These are phyloP conservation scores for Phialophora chinensis DNA, from an alignment of 2,329 filamentous ascomycete genomes.

Conservation along the genomic window DNA sequence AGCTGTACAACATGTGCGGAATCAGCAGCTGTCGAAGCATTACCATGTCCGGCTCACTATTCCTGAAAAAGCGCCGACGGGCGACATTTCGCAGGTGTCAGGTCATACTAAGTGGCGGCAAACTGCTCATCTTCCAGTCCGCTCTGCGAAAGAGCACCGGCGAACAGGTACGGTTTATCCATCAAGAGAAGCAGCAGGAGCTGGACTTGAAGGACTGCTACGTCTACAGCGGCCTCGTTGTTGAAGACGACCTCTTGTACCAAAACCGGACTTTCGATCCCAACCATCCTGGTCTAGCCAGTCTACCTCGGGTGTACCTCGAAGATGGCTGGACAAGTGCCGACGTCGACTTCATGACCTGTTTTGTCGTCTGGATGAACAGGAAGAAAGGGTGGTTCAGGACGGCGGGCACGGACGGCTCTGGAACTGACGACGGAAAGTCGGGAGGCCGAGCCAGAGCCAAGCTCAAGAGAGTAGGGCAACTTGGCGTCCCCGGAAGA, in stretches of 20 bases:
- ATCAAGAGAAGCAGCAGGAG: slow-evolving; percentile 65
- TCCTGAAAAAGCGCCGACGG: slow-evolving; percentile 68
- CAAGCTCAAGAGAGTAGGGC: slow-evolving; percentile 63
- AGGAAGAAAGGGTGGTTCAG: slow-evolving; percentile 37
- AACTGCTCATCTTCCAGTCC: slow-evolving; percentile 67
- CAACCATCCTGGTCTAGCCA: slow-evolving; percentile 37
- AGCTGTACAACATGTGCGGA: slow-evolving; percentile 72
- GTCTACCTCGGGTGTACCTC: slow-evolving; percentile 41
- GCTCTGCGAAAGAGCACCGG: slow-evolving; percentile 62
- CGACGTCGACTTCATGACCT: slow-evolving; percentile 41
- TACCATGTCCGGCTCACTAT: slow-evolving; percentile 66
- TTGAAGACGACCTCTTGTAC: slow-evolving; percentile 64
- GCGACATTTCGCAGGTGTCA: slow-evolving; percentile 66
- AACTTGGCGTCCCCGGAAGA: slow-evolving; percentile 65
- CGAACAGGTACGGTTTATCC: slow-evolving; percentile 63
- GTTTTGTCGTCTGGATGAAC: slow-evolving; percentile 41
- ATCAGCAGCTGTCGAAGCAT: slow-evolving; percentile 67
- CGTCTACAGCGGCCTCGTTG: slow-evolving; percentile 68
- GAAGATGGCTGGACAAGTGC: slow-evolving; percentile 41
- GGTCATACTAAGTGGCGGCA: slow-evolving; percentile 66
- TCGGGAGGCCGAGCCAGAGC: slow-evolving; percentile 23
- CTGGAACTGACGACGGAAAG: slow-evolving; percentile 9
- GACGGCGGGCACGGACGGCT: slow-evolving; percentile 23
- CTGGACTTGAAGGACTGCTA: slow-evolving; percentile 69
- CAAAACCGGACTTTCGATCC: slow-evolving; percentile 42